phyloP scores from a whole-genome alignment of 1,139 yeast genomes.

The Starmera stellimalicola region DNA sequence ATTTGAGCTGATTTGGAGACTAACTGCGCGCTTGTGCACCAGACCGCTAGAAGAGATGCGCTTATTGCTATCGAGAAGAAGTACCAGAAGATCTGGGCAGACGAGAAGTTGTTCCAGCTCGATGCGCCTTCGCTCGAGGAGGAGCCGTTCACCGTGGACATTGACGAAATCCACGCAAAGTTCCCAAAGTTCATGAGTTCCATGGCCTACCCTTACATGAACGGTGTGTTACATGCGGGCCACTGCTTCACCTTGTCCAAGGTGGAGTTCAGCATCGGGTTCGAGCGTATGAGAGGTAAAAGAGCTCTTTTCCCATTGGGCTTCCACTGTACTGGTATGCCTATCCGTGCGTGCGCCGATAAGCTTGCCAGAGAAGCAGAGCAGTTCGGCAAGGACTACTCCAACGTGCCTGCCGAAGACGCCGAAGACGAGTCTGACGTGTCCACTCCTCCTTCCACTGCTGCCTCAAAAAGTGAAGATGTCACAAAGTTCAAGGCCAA shows the following conservation, averaged over 20 bases:
- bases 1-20: too few species aligned
- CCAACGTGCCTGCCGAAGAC: slow-evolving; percentile 53
- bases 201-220: slow-evolving; percentile 99
- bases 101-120: slow-evolving; percentile 74
- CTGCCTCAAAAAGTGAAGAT: slow-evolving; percentile 47
- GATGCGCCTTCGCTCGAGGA: slow-evolving; percentile 78
- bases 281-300: slow-evolving; percentile 90
- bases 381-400: slow-evolving; percentile 76
- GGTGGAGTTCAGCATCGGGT: slow-evolving; percentile 89
- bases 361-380: slow-evolving; percentile 89
- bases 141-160: slow-evolving; percentile 40
- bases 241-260: slow-evolving; percentile 94
- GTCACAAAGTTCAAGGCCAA: slow-evolving; percentile 86
- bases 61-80: slow-evolving; percentile 83
- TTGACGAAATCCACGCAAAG: slow-evolving; percentile 64
- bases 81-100: slow-evolving; percentile 82
- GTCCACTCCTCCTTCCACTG: slow-evolving; percentile 23
- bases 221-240: slow-evolving; percentile 97
- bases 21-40: slow-evolving; percentile 20
- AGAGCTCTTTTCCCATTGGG: slow-evolving; percentile 93
- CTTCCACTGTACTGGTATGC: slow-evolving; percentile 99
- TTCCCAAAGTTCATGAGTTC: slow-evolving; percentile 86
- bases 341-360: slow-evolving; percentile 95
- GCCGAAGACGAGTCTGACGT: slow-evolving; percentile 34
- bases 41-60: slow-evolving; percentile 89